Conservation (phyloP, 2,329 filamentous ascomycete genomes). For the Venturia pyrina region DNA sequence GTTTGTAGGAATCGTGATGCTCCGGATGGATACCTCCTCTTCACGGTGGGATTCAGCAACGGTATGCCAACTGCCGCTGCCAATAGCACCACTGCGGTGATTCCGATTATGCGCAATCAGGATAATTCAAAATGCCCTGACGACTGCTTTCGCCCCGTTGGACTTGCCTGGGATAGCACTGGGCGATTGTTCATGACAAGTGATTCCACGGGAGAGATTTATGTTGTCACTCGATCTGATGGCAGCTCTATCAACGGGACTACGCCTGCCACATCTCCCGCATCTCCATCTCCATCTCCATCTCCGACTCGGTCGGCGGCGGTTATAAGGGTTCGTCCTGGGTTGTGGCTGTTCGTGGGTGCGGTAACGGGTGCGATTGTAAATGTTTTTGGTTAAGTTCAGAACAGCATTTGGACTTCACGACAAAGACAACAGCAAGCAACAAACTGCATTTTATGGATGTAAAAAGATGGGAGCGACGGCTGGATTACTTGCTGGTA, state of each 20-base stretch:
- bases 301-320: background rate
- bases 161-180: conserved; percentile 40
- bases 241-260: conserved; percentile 22
- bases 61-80: conserved; percentile 34
- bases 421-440: background rate
- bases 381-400: background rate
- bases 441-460: background rate
- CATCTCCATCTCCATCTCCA: conserved; percentile 3
- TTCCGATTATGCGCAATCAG: conserved; percentile 46
- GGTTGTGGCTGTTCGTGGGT: background rate
- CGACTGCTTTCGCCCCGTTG: conserved; percentile 53
- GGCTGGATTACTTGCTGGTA: background rate
- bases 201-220: conserved; percentile 57
- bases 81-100: conserved; percentile 39
- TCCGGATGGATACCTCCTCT: conserved; percentile 43
- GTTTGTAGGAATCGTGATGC: conserved; percentile 32
- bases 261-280: conserved; percentile 9
- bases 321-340: background rate
- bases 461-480: background rate
- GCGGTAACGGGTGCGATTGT: background rate
- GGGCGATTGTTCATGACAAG: conserved; percentile 53
- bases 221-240: conserved; percentile 34
- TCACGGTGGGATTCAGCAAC: conserved; percentile 34
- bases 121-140: conserved; percentile 45
- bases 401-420: background rate